Conservation (phyloP, 1,284 basidiomycete genomes). For the Sphagnurus paluster region DNA sequence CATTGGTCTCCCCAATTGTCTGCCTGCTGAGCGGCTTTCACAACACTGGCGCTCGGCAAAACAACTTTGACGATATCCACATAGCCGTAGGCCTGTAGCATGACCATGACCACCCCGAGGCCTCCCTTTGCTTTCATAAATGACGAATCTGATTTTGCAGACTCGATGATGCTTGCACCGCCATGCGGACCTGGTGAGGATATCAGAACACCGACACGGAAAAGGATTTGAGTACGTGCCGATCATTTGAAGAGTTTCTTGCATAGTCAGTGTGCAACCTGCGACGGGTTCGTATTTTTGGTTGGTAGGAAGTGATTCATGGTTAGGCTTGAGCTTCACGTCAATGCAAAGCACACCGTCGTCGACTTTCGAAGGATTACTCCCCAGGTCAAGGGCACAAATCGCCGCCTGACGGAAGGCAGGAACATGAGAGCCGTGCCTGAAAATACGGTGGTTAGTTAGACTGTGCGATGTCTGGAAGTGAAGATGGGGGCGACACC, state of each 20-base stretch:
- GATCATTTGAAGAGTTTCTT: slow-evolving; percentile 19
- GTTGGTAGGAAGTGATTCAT: slow-evolving; percentile 17
- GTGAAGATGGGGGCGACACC: slow-evolving; percentile 18
- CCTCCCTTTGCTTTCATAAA: slow-evolving; percentile 24
- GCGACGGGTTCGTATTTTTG: slow-evolving; percentile 19
- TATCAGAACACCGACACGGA: not conserved
- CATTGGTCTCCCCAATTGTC: slow-evolving; percentile 23
- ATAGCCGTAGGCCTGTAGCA: slow-evolving; percentile 19
- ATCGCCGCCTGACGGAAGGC: slow-evolving; percentile 22
- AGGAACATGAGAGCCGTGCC: slow-evolving; percentile 23
- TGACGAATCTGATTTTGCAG: slow-evolving; percentile 16
- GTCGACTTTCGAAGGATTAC: slow-evolving; percentile 17
- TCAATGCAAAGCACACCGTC: slow-evolving; percentile 20
- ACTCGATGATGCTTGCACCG: slow-evolving; percentile 19
- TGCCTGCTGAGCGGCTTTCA: slow-evolving; percentile 17
- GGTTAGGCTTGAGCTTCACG: slow-evolving; percentile 17
- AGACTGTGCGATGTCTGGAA: slow-evolving; percentile 22
- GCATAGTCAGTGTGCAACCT: slow-evolving; percentile 21
- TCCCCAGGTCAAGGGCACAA: slow-evolving; percentile 24
- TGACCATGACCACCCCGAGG: slow-evolving; percentile 18
- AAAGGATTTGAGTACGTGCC: slow-evolving; percentile 8
- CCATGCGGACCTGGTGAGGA: slow-evolving; percentile 15
- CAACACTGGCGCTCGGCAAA: slow-evolving; percentile 18
- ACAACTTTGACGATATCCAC: slow-evolving; percentile 22
- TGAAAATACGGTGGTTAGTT: too few relatives aligned